A percentile compares a stretch with the other conserved stretches of the same genome.
Conservation (phyloP, 2,329 filamentous ascomycete species). For the Lithohypha guttulata region DNA sequence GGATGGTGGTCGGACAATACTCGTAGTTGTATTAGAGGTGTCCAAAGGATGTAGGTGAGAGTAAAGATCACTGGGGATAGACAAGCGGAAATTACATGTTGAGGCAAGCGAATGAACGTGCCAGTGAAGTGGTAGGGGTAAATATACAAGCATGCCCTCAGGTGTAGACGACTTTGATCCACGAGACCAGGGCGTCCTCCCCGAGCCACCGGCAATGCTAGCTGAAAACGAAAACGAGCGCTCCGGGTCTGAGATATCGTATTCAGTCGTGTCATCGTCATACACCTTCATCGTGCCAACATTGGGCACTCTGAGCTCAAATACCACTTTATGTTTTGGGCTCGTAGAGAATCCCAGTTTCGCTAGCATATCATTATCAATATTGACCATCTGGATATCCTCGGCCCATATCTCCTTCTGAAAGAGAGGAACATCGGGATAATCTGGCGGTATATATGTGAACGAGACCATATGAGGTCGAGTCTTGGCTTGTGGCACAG, state of each 20-base stretch:
- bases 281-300: neutral
- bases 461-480: conserved; percentile 8
- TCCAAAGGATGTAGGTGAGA: too few relatives aligned
- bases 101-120: conserved; percentile 6
- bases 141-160: neutral
- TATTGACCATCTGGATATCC: too few relatives aligned
- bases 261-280: neutral
- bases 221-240: neutral
- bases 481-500: neutral
- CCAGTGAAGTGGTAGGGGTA: conserved; percentile 8
- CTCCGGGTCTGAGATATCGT: conserved; percentile 1
- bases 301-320: too few relatives aligned
- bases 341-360: too few relatives aligned
- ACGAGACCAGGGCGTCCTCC: neutral
- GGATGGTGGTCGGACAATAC: neutral
- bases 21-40: too few relatives aligned
- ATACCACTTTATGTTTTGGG: too few relatives aligned
- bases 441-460: neutral
- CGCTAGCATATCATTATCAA: too few relatives aligned
- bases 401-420: conserved; percentile 8
- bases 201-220: too few relatives aligned
- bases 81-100: neutral
- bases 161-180: neutral
- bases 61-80: neutral
- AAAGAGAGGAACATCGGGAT: neutral